These are phyloP conservation scores for Lentinula boryana DNA, from an alignment of 768 basidiomycete genomes.

Conservation along the genomic window DNA sequence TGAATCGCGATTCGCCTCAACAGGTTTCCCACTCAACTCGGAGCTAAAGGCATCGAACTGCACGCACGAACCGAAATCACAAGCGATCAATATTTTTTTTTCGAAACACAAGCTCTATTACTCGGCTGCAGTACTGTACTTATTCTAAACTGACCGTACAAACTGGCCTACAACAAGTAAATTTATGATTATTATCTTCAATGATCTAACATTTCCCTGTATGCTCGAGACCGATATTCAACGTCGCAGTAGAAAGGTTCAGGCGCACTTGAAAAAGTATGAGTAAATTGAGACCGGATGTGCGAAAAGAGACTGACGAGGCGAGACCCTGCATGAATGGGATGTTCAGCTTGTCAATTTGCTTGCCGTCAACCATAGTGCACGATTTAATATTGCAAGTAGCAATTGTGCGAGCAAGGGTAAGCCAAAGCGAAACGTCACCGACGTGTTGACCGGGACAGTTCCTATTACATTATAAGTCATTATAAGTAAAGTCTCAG, in stretches of 20 bases:
- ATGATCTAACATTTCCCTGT: neutral
- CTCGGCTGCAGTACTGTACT: neutral
- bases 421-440: neutral
- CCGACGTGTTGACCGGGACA: slow-evolving; percentile 1
- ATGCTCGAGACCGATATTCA: neutral
- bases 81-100: too few species aligned
- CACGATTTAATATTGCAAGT: neutral
- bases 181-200: neutral
- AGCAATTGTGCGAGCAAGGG: neutral
- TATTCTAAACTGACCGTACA: neutral
- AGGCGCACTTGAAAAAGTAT: neutral
- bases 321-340: neutral
- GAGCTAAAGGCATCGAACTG: too few species aligned
- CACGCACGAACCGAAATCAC: too few species aligned
- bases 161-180: neutral
- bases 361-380: neutral
- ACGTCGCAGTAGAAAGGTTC: neutral
- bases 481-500: neutral
- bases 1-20: too few species aligned
- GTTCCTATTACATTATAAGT: neutral
- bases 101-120: too few species aligned
- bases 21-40: too few species aligned
- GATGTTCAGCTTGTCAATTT: neutral
- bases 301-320: neutral
- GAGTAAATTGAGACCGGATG: neutral